Evolutionary conservation across 805 yeast genomes (phyloP), one percentile per base, ranked within the genome.

Genomic region (Metschnikowia drakensbergensis): DNA sequence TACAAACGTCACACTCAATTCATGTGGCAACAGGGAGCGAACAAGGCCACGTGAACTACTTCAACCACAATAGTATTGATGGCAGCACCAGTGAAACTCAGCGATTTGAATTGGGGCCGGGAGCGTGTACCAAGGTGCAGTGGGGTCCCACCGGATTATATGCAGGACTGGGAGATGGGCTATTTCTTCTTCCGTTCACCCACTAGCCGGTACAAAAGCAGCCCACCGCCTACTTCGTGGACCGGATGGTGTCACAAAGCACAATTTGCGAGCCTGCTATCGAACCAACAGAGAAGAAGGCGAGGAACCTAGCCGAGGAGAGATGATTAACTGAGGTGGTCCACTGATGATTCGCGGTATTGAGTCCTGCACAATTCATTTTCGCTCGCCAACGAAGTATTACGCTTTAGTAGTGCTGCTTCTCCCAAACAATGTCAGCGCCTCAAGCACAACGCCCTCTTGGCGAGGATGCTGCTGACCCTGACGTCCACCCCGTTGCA

Each of bases 21-120:
- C 53, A 42, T 29, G 32, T 53, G 29, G 49, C 39, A 3, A 49
- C 37, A 26, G 56, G 56, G 11, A 44, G 54, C 23, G 50, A 40
- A 29, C 37, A 30, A 22, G 56, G 53, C 22, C 23, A 8, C 4
- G 47, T 51, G 27, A 34, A 28, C 8, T 30, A 44, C 29, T 46
- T 40, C 22, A 49, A 41, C 11, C 37, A 51, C 38, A 40, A 45
- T 27, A 25, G 8, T 9, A n/a, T 11, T n/a, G 17, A 28, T 28
- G 31, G 37, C n/a, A 13, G n/a, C 11, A 22, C 35, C 17, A 34
- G 39, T 23, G 10, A 30, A 8, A 6, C 25, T 3, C 28, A 25
- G 29, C 43, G 30, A 3, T 30, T 30, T 5, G 29, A 30, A 6
- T 40, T 40, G 30, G 43, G 43, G 4, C 23, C 36, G 7, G 36